phyloP scores from a whole-genome alignment of 1,284 basidiomycete species.

The Microbotryum silenes-acaulis region DNA sequence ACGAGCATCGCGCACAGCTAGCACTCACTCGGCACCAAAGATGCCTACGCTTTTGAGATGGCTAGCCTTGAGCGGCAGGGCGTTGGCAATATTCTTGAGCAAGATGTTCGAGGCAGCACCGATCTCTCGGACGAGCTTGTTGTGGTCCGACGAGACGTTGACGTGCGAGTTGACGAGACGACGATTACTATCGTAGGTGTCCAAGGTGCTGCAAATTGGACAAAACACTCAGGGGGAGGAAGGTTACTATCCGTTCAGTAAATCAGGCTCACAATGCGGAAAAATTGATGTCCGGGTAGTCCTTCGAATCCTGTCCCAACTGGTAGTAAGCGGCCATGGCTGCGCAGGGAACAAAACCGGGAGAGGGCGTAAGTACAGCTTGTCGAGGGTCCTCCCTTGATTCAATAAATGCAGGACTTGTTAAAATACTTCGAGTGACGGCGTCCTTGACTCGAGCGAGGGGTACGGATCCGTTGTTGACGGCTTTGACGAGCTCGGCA shows the following conservation, averaged over 20 bases:
- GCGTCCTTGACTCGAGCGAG: slow-evolving; percentile 47
- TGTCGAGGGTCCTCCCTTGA: too few species aligned
- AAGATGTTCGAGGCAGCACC: slow-evolving; percentile 65
- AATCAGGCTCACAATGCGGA: not conserved
- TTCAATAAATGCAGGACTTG: too few species aligned
- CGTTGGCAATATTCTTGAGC: slow-evolving; percentile 57
- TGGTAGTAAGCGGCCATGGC: slow-evolving; percentile 35
- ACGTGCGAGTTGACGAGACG: slow-evolving; percentile 46
- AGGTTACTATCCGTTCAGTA: not conserved
- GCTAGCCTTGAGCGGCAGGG: slow-evolving; percentile 52
- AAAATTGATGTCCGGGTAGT: slow-evolving; percentile 39
- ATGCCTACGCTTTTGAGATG: slow-evolving; percentile 47
- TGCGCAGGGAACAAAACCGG: not conserved
- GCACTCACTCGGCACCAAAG: slow-evolving; percentile 3
- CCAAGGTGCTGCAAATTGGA: slow-evolving; percentile 13
- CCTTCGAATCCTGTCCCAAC: slow-evolving; percentile 33
- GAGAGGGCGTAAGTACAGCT: too few species aligned
- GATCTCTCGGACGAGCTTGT: slow-evolving; percentile 53
- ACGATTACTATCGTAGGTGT: slow-evolving; percentile 45
- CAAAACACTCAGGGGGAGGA: too few species aligned
- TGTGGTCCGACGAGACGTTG: slow-evolving; percentile 67
- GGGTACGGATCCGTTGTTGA: slow-evolving; percentile 51
- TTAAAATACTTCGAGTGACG: slow-evolving; percentile 51
- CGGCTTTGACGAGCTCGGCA: slow-evolving; percentile 39
- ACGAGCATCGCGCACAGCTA: not conserved